A percentile compares a stretch with the other conserved stretches of the same genome.
These are phyloP conservation scores for Pseudogymnoascus sp. DNA, from an alignment of 2,329 filamentous ascomycete genomes.

Conservation along the genomic window DNA sequence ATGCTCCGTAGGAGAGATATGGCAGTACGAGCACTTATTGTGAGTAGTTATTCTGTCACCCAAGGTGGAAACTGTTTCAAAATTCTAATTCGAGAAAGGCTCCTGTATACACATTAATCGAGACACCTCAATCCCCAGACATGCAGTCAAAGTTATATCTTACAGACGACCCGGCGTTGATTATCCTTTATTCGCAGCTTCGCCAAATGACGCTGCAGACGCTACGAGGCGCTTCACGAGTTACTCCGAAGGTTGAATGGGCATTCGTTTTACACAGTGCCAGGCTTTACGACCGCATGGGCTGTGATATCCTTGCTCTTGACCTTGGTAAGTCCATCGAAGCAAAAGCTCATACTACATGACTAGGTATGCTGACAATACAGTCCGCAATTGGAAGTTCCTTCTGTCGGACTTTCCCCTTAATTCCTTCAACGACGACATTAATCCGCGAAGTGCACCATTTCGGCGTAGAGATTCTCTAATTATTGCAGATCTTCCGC, in stretches of 20 bases:
- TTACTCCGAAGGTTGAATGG: constrained; percentile 75
- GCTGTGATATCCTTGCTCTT: constrained; percentile 81
- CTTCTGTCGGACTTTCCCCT: constrained; percentile 42
- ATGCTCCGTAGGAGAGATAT: constrained; percentile 75
- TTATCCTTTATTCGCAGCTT: constrained; percentile 80
- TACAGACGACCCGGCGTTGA: constrained; percentile 81
- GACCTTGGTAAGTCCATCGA: constrained; percentile 57
- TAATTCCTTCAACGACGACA: constrained; percentile 32
- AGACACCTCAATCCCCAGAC: constrained; percentile 59
- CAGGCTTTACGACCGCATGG: constrained; percentile 79
- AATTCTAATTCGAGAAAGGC: constrained; percentile 43
- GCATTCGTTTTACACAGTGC: constrained; percentile 83
- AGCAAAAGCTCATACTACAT: neutral
- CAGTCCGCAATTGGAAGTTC: constrained; percentile 77
- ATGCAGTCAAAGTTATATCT: constrained; percentile 72
- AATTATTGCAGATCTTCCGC: constrained; percentile 67
- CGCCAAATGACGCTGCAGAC: constrained; percentile 76
- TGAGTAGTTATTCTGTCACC: constrained; percentile 35
- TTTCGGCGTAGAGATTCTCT: constrained; percentile 65
- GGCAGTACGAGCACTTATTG: constrained; percentile 75
- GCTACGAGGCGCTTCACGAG: constrained; percentile 73
- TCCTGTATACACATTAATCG: constrained; percentile 67
- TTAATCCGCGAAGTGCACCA: constrained; percentile 44
- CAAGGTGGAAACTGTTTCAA: neutral
- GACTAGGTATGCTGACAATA: constrained; percentile 16